Evolutionary conservation across 768 basidiomycete species (phyloP).

Genomic region (Kwoniella botswanensis): DNA sequence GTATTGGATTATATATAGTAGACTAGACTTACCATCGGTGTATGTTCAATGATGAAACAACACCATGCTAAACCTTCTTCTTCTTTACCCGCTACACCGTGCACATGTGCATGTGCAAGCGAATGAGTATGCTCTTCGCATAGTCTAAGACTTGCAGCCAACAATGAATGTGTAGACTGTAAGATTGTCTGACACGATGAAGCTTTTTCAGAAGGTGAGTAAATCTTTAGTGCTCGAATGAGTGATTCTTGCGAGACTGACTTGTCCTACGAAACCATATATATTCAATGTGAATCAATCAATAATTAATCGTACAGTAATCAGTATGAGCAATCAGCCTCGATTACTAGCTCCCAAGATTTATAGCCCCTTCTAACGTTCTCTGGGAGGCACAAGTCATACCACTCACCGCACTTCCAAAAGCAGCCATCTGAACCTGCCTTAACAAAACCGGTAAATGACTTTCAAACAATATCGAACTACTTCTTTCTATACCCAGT

Average conservation of each 20-base stretch:
- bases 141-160: slow-evolving; percentile 38
- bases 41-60: slow-evolving; percentile 45
- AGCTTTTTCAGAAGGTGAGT: slow-evolving; percentile 33
- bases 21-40: slow-evolving; percentile 45
- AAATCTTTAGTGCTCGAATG: slow-evolving; percentile 37
- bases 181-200: slow-evolving; percentile 34
- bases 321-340: too few species aligned
- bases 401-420: slow-evolving; percentile 27
- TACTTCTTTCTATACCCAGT: slow-evolving; percentile 39
- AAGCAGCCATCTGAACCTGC: slow-evolving; percentile 44
- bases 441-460: slow-evolving; percentile 39
- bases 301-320: too few species aligned
- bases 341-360: too few species aligned
- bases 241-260: slow-evolving; percentile 38
- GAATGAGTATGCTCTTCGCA: slow-evolving; percentile 12
- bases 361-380: too few species aligned
- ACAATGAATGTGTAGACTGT: slow-evolving; percentile 35
- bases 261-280: slow-evolving; percentile 24
- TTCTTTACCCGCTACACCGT: background rate
- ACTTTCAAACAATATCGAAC: slow-evolving; percentile 30
- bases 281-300: background rate
- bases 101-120: too few species aligned
- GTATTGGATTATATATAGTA: background rate
- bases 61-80: slow-evolving; percentile 38
- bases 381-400: background rate